Evolutionary conservation across 768 basidiomycete species (phyloP).

Genomic region (Mrakia frigida): DNA sequence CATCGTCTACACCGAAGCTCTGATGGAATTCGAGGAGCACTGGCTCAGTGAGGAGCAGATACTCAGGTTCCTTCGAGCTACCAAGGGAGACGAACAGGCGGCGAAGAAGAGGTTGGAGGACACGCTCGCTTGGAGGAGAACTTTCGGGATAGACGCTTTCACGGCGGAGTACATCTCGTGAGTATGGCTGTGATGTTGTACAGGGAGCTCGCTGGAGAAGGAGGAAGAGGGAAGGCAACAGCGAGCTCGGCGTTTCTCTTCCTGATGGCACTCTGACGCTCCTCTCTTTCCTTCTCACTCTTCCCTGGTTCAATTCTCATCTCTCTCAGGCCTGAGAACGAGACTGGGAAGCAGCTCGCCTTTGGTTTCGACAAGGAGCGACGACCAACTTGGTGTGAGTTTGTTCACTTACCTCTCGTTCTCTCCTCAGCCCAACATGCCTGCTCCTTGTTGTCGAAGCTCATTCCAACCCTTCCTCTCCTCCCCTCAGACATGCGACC

Average conservation of each 20-base stretch:
- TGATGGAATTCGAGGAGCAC: slow-evolving; percentile 15
- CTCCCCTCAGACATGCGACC: slow-evolving; percentile 28
- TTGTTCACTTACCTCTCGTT: neutral
- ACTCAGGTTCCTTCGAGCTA: slow-evolving; percentile 26
- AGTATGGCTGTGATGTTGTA: too few relatives aligned
- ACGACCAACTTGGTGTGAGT: slow-evolving; percentile 25
- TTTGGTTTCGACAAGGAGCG: slow-evolving; percentile 26
- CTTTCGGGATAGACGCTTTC: slow-evolving; percentile 15
- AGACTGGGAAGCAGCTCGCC: slow-evolving; percentile 30
- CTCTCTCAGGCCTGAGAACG: slow-evolving; percentile 18
- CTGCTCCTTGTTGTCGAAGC: neutral
- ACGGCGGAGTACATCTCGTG: slow-evolving; percentile 26
- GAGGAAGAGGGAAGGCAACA: neutral
- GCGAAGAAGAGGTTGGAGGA: slow-evolving; percentile 13
- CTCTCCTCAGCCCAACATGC: too few relatives aligned
- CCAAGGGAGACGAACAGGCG: slow-evolving; percentile 23
- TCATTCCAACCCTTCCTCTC: too few relatives aligned
- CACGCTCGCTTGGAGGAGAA: slow-evolving; percentile 25
- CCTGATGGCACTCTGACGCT: neutral
- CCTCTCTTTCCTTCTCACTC: neutral
- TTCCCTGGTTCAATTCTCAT: neutral
- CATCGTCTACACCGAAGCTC: slow-evolving; percentile 7
- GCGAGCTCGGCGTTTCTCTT: too few relatives aligned
- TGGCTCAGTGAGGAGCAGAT: slow-evolving; percentile 26
- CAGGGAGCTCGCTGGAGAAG: too few relatives aligned